phyloP scores from a whole-genome alignment of 2,329 filamentous ascomycete species.

The Aspergillus thermomutatus region DNA sequence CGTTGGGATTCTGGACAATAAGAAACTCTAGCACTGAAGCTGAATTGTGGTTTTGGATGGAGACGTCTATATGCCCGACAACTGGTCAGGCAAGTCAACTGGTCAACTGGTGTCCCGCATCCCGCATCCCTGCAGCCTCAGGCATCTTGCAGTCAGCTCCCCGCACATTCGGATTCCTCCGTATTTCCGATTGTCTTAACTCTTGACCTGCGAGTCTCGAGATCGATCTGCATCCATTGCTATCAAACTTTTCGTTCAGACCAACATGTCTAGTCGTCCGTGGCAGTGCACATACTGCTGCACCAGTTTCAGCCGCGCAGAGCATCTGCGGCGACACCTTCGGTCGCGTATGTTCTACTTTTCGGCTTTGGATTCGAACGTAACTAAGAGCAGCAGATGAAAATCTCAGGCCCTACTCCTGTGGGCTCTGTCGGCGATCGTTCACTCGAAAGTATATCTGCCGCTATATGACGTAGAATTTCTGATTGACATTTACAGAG shows the following conservation, averaged over 20 bases:
- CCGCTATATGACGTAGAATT: background rate
- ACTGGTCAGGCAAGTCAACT: too few relatives aligned
- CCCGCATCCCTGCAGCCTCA: too few relatives aligned
- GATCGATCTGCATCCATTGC: background rate
- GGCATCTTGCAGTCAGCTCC: too few relatives aligned
- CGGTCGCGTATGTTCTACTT: slow-evolving; percentile 15
- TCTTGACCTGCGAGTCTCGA: background rate
- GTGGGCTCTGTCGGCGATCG: slow-evolving; percentile 10
- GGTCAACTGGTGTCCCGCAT: too few relatives aligned
- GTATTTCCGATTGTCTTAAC: background rate
- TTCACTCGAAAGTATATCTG: slow-evolving; percentile 18
- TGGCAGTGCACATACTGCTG: slow-evolving; percentile 14
- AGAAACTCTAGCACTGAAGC: too few relatives aligned
- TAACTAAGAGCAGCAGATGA: slow-evolving; percentile 11
- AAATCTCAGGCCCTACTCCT: slow-evolving; percentile 13
- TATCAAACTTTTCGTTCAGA: background rate
- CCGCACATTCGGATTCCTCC: background rate
- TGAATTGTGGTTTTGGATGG: too few relatives aligned
- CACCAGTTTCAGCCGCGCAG: slow-evolving; percentile 17
- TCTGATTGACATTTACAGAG: slow-evolving; percentile 8
- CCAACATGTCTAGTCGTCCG: slow-evolving; percentile 3
- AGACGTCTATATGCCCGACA: too few relatives aligned
- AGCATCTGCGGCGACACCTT: slow-evolving; percentile 20
- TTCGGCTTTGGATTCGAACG: background rate
- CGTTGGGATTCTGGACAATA: too few relatives aligned